Base-by-base conservation (phyloP, 2,329 filamentous ascomycete genomes). In the Pleurostoma richardsiae region DNA sequence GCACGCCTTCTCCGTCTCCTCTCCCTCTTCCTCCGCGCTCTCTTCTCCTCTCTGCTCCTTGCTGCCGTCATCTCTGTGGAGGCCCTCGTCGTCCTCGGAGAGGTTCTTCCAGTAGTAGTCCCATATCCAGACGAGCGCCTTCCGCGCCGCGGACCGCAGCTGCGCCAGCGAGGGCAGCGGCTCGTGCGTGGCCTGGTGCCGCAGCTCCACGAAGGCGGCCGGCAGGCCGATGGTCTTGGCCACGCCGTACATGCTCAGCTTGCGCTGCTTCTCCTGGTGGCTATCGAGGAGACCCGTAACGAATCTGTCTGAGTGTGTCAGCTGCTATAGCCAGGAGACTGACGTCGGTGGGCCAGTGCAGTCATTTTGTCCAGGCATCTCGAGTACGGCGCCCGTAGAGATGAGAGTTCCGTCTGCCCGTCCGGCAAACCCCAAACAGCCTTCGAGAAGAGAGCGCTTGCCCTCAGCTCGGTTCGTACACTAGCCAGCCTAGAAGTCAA, bases 141-240 rank as follows among this genome's bases (percentile, higher is more conserved):
- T 81, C 52, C 74, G 69, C 2, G 86, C 81, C 2, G 86, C 86
- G 33, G 76, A 76, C 44, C 89, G 80, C 51, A 96, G 71, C 52
- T 89, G 83, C 8, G 79, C 74, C 45, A 96, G 71, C 1, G 85
- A 83, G 0, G 91, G 91, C 47, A 96, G 71, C 61, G 90, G 87
- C 64, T 95, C 88, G 64, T 97, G 91, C 39, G 90, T 95, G 40
- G 88, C 88, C 68, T 95, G 88, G 64, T 96, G 91, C 41, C 91
- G 81, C 49, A 95, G 73, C 71, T 95, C 90, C 45, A 96, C 90
- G 65, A 96, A 95, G 0, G 86, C 85, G 1, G 85, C 82, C 1
- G 86, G 86, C 48, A 90, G 68, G 1, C 80, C 82, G 48, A 89
- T 80, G 38, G 76, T 80, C 62, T 80, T 83, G 49, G 85, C 86